Conservation (phyloP, 768 basidiomycete genomes). For the Lactarius hatsudake region DNA sequence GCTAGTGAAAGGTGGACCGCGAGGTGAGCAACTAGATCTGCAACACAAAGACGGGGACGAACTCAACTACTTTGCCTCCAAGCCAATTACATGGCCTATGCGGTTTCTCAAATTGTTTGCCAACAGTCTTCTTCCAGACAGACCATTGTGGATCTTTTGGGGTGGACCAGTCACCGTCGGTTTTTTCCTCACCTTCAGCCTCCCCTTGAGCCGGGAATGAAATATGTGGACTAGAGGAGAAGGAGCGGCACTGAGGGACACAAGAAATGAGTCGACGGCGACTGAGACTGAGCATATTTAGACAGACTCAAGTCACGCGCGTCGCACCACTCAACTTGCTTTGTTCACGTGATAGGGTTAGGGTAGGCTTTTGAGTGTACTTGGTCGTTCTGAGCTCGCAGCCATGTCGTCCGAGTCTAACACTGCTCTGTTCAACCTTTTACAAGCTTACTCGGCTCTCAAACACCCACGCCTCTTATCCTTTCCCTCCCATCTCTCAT, state of each 20-base stretch:
- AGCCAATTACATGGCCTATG: conserved; percentile 58
- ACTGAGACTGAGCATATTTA: conserved; percentile 20
- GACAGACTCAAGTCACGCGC: background rate
- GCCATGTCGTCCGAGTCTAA: conserved; percentile 9
- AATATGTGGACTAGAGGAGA: conserved; percentile 3
- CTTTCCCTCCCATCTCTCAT: conserved; percentile 42
- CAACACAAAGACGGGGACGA: conserved; percentile 29
- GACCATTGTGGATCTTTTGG: conserved; percentile 7
- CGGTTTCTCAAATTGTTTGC: conserved; percentile 22
- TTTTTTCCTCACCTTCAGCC: conserved; percentile 2
- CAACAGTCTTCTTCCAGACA: conserved; percentile 19
- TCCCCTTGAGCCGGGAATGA: background rate
- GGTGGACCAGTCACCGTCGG: conserved; percentile 26
- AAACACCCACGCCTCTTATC: conserved; percentile 41
- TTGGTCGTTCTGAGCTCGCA: background rate
- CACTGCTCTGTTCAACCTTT: conserved; percentile 39
- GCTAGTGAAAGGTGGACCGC: conserved; percentile 44
- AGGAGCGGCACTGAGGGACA: background rate
- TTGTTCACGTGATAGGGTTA: conserved; percentile 7
- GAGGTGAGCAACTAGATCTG: conserved; percentile 17
- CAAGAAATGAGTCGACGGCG: conserved; percentile 1
- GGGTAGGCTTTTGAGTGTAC: conserved; percentile 19
- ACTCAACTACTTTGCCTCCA: conserved; percentile 53
- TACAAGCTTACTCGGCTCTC: conserved; percentile 54
- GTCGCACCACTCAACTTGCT: background rate